Conservation (phyloP, 495 filamentous ascomycete species). For the Daldinia grandis region DNA sequence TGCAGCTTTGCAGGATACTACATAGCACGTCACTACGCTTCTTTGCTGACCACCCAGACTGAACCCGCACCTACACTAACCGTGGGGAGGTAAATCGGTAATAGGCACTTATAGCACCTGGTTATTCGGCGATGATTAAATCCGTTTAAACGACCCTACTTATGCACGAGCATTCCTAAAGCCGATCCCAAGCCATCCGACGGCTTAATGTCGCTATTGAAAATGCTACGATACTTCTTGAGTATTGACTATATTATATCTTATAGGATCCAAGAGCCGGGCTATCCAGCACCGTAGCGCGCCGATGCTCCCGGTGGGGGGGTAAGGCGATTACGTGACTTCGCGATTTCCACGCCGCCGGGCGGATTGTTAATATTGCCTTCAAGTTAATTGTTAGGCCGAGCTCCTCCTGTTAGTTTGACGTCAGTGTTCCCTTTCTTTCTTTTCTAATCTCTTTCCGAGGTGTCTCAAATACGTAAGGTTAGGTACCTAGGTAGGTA, state of each 20-base stretch:
- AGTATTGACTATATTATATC: constrained; percentile 19
- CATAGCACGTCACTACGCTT: constrained; percentile 1
- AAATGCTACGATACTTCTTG: constrained; percentile 8
- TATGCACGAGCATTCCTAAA: constrained; percentile 19
- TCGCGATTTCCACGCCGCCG: neutral
- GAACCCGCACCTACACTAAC: neutral
- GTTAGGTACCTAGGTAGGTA: too few species aligned
- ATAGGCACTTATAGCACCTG: constrained; percentile 10
- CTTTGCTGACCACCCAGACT: constrained; percentile 35
- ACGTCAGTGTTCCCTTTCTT: constrained; percentile 17
- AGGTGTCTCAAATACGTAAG: neutral
- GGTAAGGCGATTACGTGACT: constrained; percentile 11
- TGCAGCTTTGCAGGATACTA: constrained; percentile 3
- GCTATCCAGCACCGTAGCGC: neutral
- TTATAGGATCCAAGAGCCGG: constrained; percentile 8
- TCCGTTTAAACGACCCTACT: constrained; percentile 15
- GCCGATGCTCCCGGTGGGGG: constrained; percentile 15
- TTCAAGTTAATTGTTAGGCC: neutral
- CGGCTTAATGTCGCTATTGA: constrained; percentile 1
- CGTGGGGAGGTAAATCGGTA: constrained; percentile 10
- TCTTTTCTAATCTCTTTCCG: neutral
- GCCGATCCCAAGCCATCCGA: constrained; percentile 29
- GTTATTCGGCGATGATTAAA: constrained; percentile 23
- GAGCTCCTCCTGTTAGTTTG: neutral
- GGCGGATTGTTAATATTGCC: neutral